Evolutionary conservation across 2,329 filamentous ascomycete species (phyloP).

Genomic region (Cercospora citrullina): DNA sequence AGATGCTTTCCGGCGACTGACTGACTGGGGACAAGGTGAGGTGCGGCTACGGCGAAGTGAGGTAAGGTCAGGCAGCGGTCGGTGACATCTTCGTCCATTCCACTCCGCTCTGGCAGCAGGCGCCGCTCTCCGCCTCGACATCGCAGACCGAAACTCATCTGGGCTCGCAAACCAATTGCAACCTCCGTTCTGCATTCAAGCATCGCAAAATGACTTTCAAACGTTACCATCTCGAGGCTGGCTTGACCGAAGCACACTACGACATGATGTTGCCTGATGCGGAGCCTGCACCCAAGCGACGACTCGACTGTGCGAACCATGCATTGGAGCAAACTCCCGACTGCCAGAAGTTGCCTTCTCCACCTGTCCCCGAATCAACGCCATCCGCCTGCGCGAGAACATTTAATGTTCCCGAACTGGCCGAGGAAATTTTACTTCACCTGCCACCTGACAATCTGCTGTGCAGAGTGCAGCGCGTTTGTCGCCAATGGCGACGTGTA

Average conservation of each 20-base stretch:
- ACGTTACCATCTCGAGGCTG: conserved; percentile 7
- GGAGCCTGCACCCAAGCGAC: not conserved
- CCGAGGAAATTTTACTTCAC: conserved; percentile 16
- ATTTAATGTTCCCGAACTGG: conserved; percentile 15
- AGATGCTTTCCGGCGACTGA: no score
- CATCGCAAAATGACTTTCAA: conserved; percentile 9
- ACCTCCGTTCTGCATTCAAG: not conserved
- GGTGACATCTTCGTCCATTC: not conserved
- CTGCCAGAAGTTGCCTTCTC: not conserved
- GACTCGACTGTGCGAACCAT: not conserved
- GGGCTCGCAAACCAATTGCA: not conserved
- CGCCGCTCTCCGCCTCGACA: not conserved
- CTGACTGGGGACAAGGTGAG: not conserved
- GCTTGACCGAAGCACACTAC: not conserved
- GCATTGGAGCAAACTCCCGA: not conserved
- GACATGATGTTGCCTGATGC: not conserved
- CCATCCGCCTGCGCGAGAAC: not conserved
- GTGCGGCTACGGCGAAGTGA: not conserved
- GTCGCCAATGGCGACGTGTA: conserved; percentile 6
- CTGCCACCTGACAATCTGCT: conserved; percentile 13
- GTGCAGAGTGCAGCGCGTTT: conserved; percentile 10
- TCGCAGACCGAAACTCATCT: not conserved
- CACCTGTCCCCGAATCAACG: not conserved
- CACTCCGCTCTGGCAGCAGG: not conserved
- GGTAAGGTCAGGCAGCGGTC: not conserved